phyloP scores from a whole-genome alignment of 345 rosid species.

The Barbarea vulgaris region DNA sequence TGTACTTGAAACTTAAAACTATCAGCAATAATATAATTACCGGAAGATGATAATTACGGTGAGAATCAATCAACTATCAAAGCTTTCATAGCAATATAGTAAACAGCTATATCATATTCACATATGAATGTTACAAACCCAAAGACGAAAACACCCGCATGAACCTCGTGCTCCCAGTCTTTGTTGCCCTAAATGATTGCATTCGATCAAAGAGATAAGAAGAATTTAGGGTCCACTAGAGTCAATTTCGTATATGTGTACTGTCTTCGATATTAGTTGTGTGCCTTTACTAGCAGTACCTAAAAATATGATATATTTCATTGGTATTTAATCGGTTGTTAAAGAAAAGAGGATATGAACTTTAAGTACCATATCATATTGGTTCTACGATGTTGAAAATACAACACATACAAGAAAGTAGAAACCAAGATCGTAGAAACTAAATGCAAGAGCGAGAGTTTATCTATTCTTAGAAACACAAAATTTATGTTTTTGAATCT shows the following conservation, averaged over 20 bases:
- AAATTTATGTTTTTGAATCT: neutral
- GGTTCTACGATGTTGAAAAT: neutral
- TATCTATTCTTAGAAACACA: neutral
- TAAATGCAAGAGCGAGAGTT: neutral
- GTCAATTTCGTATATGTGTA: neutral
- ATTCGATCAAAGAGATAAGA: neutral
- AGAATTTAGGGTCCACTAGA: neutral
- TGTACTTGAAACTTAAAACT: too few relatives aligned
- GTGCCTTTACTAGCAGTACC: neutral
- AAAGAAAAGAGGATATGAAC: neutral
- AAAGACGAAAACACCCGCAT: neutral
- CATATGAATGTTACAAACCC: neutral
- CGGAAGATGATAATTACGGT: too few relatives aligned
- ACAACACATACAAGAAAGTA: neutral
- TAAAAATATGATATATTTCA: neutral
- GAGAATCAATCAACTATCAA: neutral
- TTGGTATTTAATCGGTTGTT: neutral
- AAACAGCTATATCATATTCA: neutral
- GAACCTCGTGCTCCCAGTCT: neutral
- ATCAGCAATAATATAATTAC: neutral
- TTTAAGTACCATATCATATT: neutral
- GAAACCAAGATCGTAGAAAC: neutral
- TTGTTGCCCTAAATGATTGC: neutral
- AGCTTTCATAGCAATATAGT: neutral
- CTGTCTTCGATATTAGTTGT: neutral